Base-by-base conservation (phyloP, 306 rosid species). In the Prunus kanzakura region DNA sequence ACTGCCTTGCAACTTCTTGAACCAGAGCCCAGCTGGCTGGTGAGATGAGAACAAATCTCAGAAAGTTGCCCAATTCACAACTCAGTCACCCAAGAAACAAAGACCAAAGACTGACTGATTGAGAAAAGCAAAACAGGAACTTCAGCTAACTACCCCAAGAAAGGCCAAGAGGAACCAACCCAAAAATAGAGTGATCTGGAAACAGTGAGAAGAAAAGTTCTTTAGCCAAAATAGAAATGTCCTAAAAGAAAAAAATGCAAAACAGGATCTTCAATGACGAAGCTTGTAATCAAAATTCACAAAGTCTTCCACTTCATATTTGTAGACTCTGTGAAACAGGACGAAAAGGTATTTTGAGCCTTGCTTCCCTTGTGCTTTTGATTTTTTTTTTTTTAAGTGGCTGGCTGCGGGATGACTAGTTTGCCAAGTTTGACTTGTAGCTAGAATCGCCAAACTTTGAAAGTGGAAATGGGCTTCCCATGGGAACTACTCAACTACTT, bases 351-450 rank as follows among this genome's bases (percentile, higher is more conserved):
- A 2, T 15, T 16, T 52, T 50, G 46, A 11, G 30, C 13, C 8
- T 51, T 23, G 19, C 18, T 58, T 25, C 71, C 32, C 60, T 8
- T 12, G 0, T 11, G 14, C 30, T 43, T 41, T 6, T 43, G 11
- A 9, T 46, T 18, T 60, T 2, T 56, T 72, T 4, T 3, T 30
- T 15, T 18, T 58, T 4, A 22, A 41, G 68, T 15, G 4, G 67
- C 25, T 15, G 4, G 67, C 25, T 11, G 32, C 47, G 0, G 64
- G 58, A 45, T 16, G 79, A 66, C 79, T 30, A 64, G 65, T 49
- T 23, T 16, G 41, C 77, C 68, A 50, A 27, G 74, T 87, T 90
- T 90, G 91, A 90, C 91, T 84, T 27, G 71, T 76, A 75, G 87
- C 54, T 76, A 32, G 45, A 86, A 64, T 63, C 47, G 54, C 61